Base-by-base conservation (phyloP, 2,329 filamentous ascomycete species). In the Phialocephala sp. region DNA sequence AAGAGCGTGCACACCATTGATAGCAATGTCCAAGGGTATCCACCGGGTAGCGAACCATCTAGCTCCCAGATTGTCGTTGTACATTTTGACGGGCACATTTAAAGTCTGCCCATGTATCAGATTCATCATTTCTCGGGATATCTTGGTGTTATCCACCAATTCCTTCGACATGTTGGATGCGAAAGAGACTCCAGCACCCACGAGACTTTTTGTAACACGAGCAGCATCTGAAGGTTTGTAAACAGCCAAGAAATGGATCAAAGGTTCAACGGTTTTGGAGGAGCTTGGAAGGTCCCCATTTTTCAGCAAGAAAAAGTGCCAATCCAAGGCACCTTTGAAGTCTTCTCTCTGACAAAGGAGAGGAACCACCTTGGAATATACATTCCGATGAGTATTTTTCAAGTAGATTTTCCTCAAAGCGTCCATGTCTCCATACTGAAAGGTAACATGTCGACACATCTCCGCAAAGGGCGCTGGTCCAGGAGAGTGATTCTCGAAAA, bases 21-120 rank as follows among this genome's bases (percentile, higher is more conserved):
- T 87, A 32, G 92, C 87, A 69, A 90, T 85, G 63, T 94, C 88
- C 11, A 93, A 81, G 0, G 89, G 86, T 24, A 95, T 84, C 76
- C 91, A 91, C 64, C 83, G 89, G 1, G 89, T 91, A 11, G 93
- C 93, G 75, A 97, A 94, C 80, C 93, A 88, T 68, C 89, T 86
- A n/a, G 93, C 91, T 20, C 91, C 90, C 36, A 96, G 84, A 0
- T 81, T 79, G 76, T 95, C 92, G 72, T 86, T 89, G 68, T 88
- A 85, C 9, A 79, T 77, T 66, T 84, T 87, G 41, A 73, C 77
- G 22, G 72, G 62, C 8, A 76, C 70, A 55, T 72, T 64, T 47
- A 76, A 67, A 24, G 71, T 70, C 62, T 75, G 57, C 43, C 72
- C 73, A 68, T 76, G 72, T 55, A 72, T 67, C 24, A 72, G 60